A percentile compares a stretch with the other conserved stretches of the same genome.
phyloP scores from a whole-genome alignment of 495 filamentous ascomycete genomes.

The Rusavskia elegans region DNA sequence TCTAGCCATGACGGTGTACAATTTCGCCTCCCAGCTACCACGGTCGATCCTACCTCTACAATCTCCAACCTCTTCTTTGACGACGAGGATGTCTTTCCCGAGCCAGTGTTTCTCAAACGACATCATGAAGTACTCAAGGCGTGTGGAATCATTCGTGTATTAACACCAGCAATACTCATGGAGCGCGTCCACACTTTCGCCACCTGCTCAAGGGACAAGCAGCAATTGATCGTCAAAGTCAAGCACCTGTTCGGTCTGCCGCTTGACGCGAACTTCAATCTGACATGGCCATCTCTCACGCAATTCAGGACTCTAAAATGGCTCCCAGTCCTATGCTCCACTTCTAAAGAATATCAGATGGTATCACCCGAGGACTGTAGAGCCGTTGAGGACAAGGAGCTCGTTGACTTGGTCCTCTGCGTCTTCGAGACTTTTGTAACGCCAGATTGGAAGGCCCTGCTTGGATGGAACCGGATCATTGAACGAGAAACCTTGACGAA shows the following conservation, averaged over 20 bases:
- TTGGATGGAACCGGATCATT: slow-evolving; percentile 18
- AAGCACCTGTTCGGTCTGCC: slow-evolving; percentile 6
- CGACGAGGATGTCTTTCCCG: slow-evolving; percentile 18
- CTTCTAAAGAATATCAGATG: slow-evolving; percentile 4
- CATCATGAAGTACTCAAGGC: slow-evolving; percentile 8
- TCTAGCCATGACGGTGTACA: not conserved
- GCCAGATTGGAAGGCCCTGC: slow-evolving; percentile 12
- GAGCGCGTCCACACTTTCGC: not conserved
- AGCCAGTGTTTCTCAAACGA: slow-evolving; percentile 9
- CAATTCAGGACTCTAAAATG: slow-evolving; percentile 9
- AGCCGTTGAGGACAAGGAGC: slow-evolving; percentile 6
- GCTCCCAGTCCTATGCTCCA: slow-evolving; percentile 15
- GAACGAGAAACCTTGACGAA: slow-evolving; percentile 7
- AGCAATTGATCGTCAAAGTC: slow-evolving; percentile 10
- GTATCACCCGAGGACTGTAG: slow-evolving; percentile 11
- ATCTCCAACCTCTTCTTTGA: slow-evolving; percentile 14
- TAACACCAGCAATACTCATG: slow-evolving; percentile 10
- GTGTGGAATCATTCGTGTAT: slow-evolving; percentile 12
- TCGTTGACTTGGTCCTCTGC: slow-evolving; percentile 14
- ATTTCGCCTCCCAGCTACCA: not conserved
- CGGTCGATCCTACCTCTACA: slow-evolving; percentile 10
- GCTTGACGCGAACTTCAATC: not conserved
- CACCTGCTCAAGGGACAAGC: not conserved
- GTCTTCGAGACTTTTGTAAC: slow-evolving; percentile 10
- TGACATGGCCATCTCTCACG: not conserved